A percentile compares a stretch with the other conserved stretches of the same genome.
phyloP scores from a whole-genome alignment of 2,329 filamentous ascomycete genomes.

The Neopestalotiopsis sp. region DNA sequence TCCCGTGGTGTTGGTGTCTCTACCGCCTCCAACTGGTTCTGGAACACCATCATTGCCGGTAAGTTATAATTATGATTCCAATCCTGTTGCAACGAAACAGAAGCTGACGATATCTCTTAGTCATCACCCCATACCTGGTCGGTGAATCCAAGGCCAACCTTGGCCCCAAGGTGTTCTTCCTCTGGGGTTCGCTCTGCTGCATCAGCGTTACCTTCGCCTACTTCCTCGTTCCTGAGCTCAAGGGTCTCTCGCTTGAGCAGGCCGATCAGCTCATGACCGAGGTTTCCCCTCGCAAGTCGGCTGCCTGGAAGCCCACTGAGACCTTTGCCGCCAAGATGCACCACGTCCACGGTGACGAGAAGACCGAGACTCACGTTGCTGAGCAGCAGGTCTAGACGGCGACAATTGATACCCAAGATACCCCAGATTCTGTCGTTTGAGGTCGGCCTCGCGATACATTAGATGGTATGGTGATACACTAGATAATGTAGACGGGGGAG shows the following conservation, averaged over 20 bases:
- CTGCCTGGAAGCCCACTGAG: slow-evolving; percentile 40
- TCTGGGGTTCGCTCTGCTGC: slow-evolving; percentile 74
- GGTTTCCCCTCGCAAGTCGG: slow-evolving; percentile 45
- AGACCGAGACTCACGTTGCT: slow-evolving; percentile 24
- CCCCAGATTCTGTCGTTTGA: slow-evolving; percentile 8
- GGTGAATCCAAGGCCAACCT: slow-evolving; percentile 67
- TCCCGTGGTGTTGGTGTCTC: slow-evolving; percentile 86
- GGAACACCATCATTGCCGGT: slow-evolving; percentile 73
- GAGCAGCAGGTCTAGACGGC: slow-evolving; percentile 36
- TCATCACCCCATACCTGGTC: slow-evolving; percentile 78
- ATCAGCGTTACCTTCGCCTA: slow-evolving; percentile 68
- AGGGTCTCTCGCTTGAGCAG: slow-evolving; percentile 79
- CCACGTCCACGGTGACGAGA: slow-evolving; percentile 32
- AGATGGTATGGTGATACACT: slow-evolving; percentile 17
- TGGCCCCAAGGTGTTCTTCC: slow-evolving; percentile 74
- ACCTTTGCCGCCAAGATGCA: slow-evolving; percentile 41
- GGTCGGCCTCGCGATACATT: background rate
- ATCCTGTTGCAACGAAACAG: background rate
- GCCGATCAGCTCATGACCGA: slow-evolving; percentile 69
- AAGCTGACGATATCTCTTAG: slow-evolving; percentile 28
- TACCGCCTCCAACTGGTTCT: slow-evolving; percentile 90
- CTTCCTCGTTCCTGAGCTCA: slow-evolving; percentile 77
- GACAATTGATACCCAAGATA: slow-evolving; percentile 5
- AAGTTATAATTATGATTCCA: slow-evolving; percentile 28
- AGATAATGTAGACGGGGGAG: slow-evolving; percentile 9